Conservation (phyloP, 345 rosid genomes). For the Syzygium aqueum region DNA sequence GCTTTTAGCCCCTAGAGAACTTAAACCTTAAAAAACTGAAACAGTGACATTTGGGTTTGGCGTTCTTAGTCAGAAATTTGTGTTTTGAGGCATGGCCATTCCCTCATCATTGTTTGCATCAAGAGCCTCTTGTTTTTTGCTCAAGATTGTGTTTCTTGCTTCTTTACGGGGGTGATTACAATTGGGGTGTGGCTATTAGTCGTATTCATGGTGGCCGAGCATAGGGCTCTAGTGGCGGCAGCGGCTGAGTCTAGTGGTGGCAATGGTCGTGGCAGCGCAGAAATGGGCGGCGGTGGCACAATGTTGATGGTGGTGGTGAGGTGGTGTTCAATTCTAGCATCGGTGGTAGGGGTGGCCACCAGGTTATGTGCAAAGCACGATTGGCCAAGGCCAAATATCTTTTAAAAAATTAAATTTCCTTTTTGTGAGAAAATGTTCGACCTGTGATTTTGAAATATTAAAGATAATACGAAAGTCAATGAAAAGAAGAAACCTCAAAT, state of each 20-base stretch:
- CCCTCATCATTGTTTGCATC: background rate
- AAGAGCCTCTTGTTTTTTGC: background rate
- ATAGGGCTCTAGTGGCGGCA: background rate
- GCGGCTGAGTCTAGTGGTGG: background rate
- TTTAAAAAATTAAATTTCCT: fast-evolving
- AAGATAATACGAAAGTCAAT: background rate
- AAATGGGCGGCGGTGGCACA: background rate
- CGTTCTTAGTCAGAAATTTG: background rate
- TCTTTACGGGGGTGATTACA: background rate
- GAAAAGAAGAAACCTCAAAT: background rate
- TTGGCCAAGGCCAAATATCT: background rate
- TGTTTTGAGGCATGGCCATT: background rate
- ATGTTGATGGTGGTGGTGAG: background rate
- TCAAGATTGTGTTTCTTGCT: background rate
- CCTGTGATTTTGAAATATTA: background rate
- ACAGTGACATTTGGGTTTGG: background rate
- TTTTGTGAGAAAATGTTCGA: background rate
- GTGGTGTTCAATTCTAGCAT: background rate
- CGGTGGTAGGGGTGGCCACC: background rate
- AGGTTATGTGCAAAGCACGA: background rate
- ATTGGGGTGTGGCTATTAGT: background rate
- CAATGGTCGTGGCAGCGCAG: background rate
- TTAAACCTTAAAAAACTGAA: background rate
- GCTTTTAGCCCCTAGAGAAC: background rate
- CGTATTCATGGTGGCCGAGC: background rate